Evolutionary conservation across 495 filamentous ascomycete genomes (phyloP).

Genomic region (Physcia stellaris): DNA sequence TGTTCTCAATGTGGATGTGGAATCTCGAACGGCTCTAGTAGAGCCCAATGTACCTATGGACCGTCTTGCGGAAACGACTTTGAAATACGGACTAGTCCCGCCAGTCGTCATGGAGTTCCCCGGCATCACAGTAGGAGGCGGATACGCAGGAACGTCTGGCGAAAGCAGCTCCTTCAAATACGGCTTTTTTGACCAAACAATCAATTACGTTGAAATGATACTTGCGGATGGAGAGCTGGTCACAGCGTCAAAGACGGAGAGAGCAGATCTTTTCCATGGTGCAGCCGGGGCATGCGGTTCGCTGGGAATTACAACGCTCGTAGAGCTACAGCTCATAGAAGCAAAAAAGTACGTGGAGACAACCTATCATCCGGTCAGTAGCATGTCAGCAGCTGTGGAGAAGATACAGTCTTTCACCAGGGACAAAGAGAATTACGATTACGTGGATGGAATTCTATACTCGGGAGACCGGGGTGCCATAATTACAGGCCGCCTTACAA

Average conservation of each 20-base stretch:
- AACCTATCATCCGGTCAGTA: constrained; percentile 29
- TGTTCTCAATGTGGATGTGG: constrained; percentile 38
- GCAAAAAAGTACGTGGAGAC: constrained; percentile 35
- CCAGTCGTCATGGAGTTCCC: constrained; percentile 46
- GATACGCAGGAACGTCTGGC: constrained; percentile 40
- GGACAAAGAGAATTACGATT: constrained; percentile 32
- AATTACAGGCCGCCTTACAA: constrained; percentile 32
- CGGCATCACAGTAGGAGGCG: constrained; percentile 43
- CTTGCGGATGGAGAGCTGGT: constrained; percentile 37
- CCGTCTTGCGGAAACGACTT: constrained; percentile 27
- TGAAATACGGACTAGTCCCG: constrained; percentile 30
- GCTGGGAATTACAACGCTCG: constrained; percentile 38
- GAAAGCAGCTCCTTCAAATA: constrained; percentile 42
- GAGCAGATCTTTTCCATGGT: constrained; percentile 38
- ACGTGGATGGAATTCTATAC: constrained; percentile 41
- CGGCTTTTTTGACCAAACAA: constrained; percentile 40
- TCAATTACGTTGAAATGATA: constrained; percentile 38
- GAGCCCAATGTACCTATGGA: constrained; percentile 43
- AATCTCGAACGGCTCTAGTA: constrained; percentile 25
- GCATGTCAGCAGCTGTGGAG: constrained; percentile 26
- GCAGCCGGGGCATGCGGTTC: constrained; percentile 38
- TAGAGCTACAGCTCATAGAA: constrained; percentile 35
- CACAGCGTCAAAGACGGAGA: constrained; percentile 23
- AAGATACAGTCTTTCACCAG: constrained; percentile 18
- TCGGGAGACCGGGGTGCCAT: constrained; percentile 30